Evolutionary conservation across 441 rosid species (phyloP), one percentile per base, ranked within the genome.

Genomic region (Syzygium malaccense): DNA sequence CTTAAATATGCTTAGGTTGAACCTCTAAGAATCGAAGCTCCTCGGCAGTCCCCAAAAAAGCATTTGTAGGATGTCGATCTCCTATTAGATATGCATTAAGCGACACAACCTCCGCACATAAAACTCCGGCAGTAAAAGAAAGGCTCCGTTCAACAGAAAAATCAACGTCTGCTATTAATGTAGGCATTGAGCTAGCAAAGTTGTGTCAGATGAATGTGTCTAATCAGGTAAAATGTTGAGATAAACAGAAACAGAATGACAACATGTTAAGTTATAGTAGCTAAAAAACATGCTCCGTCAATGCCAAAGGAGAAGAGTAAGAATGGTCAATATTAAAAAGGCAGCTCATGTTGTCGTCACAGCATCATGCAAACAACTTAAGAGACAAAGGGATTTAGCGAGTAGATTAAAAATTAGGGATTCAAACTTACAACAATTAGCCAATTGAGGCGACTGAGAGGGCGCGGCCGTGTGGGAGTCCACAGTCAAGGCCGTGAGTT

Each of bases 101-200:
- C 97, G 53, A 86, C 93, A 89, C 99, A 96, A 85, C 99, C 97
- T 91, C 99, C 99, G 58, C 99, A 96, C 79, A 97, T 92, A 49
- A 97, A 94, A 71, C 94, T 95, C 94, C 99, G 95, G 96, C 93
- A 91, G 56, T 49, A 71, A 37, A 20, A 71, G 80, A 71, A 33
- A 41, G 45, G 0, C 3, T 33, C 49, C 23, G 28, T 41, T 86
- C 17, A 55, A 54, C n/a, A 33, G 80, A 71, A 71, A 19, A 13
- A 4, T 33, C 28, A 5, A 8, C 25, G 1, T 71, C 28, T 37
- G 80, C 49, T 19, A 0, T 11, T 71, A 33, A 20, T 71, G 80
- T 8, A 71, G 80, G 80, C 80, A 37, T 71, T 20, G 49, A 71
- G 45, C 25, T 6, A 71, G 80, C 8, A 1, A 33, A 37, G 28